Evolutionary conservation across 2,329 filamentous ascomycete species (phyloP).

Genomic region (Aspergillus neotritici): DNA sequence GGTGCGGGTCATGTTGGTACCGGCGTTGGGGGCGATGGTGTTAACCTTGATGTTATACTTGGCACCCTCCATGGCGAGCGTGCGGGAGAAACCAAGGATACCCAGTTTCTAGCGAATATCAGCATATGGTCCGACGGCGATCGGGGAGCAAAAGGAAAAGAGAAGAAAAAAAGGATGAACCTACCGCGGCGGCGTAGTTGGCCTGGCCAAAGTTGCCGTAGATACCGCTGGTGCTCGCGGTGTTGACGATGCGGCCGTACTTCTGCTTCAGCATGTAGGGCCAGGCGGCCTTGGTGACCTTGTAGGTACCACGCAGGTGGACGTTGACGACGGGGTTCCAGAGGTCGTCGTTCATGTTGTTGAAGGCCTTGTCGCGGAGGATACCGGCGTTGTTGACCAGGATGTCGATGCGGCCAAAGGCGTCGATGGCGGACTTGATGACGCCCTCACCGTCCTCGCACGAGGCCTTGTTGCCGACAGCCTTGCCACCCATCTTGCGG

Average conservation of each 20-base stretch:
- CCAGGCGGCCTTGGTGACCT: slow-evolving; percentile 95
- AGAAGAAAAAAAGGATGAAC: slow-evolving; percentile 32
- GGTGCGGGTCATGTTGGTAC: slow-evolving; percentile 88
- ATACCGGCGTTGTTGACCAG: slow-evolving; percentile 98
- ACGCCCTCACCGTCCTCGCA: slow-evolving; percentile 88
- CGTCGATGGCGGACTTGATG: slow-evolving; percentile 88
- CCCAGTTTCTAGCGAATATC: slow-evolving; percentile 63
- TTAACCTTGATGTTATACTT: slow-evolving; percentile 99
- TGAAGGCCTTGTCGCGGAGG: slow-evolving; percentile 93
- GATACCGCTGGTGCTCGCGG: slow-evolving; percentile 92
- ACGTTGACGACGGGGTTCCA: slow-evolving; percentile 93
- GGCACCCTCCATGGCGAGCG: slow-evolving; percentile 82
- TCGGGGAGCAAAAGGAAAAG: neutral
- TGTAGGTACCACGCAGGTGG: slow-evolving; percentile 91
- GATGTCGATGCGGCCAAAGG: slow-evolving; percentile 89
- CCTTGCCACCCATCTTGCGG: slow-evolving; percentile 79
- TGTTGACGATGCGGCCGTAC: slow-evolving; percentile 95
- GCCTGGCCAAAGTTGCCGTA: slow-evolving; percentile 99
- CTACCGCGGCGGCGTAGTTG: slow-evolving; percentile 86
- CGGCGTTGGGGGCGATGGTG: slow-evolving; percentile 95
- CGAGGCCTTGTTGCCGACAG: slow-evolving; percentile 86
- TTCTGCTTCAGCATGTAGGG: slow-evolving; percentile 97
- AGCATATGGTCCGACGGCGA: slow-evolving; percentile 1
- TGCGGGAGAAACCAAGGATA: slow-evolving; percentile 91
- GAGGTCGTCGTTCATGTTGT: slow-evolving; percentile 90